These are phyloP conservation scores for Diplodia corticola DNA, from an alignment of 2,329 filamentous ascomycete species.

Conservation along the genomic window DNA sequence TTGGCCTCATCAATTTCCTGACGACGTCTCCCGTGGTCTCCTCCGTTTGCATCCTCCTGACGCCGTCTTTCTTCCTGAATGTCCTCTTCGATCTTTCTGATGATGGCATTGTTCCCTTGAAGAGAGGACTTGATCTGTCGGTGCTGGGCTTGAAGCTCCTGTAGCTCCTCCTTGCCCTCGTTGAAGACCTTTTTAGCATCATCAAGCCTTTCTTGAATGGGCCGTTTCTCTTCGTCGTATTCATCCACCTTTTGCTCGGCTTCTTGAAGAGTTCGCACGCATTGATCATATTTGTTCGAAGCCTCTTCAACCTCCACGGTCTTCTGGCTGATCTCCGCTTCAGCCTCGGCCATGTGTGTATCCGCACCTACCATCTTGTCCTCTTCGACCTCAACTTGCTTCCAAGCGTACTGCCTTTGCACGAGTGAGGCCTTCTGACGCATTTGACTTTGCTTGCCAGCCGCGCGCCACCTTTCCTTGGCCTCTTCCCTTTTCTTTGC, in stretches of 20 bases:
- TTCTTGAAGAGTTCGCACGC: slow-evolving; percentile 42
- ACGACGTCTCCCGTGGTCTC: slow-evolving; percentile 63
- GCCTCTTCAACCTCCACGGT: slow-evolving; percentile 49
- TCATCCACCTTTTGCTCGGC: slow-evolving; percentile 38
- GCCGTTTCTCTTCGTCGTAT: slow-evolving; percentile 40
- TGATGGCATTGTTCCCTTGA: slow-evolving; percentile 56
- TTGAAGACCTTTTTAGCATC: slow-evolving; percentile 56
- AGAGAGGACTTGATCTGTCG: slow-evolving; percentile 55
- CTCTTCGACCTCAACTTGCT: slow-evolving; percentile 77
- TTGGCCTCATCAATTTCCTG: slow-evolving; percentile 62
- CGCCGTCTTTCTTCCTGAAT: slow-evolving; percentile 60
- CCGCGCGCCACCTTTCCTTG: slow-evolving; percentile 61
- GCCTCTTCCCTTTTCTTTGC: slow-evolving; percentile 62
- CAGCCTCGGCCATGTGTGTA: slow-evolving; percentile 27
- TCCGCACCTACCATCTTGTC: slow-evolving; percentile 31
- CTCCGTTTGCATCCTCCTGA: slow-evolving; percentile 65
- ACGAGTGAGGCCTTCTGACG: slow-evolving; percentile 61
- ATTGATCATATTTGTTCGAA: slow-evolving; percentile 45
- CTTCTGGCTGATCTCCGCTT: slow-evolving; percentile 48
- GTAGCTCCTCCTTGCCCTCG: slow-evolving; percentile 55
- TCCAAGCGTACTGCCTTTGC: slow-evolving; percentile 70
- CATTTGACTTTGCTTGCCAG: slow-evolving; percentile 64
- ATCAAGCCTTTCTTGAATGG: slow-evolving; percentile 50
- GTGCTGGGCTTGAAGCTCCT: slow-evolving; percentile 59
- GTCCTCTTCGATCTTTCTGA: slow-evolving; percentile 47